Evolutionary conservation across 202 grass and related monocot species (phyloP), one percentile per base, ranked within the genome.

Genomic region (Eragrostis tef): DNA sequence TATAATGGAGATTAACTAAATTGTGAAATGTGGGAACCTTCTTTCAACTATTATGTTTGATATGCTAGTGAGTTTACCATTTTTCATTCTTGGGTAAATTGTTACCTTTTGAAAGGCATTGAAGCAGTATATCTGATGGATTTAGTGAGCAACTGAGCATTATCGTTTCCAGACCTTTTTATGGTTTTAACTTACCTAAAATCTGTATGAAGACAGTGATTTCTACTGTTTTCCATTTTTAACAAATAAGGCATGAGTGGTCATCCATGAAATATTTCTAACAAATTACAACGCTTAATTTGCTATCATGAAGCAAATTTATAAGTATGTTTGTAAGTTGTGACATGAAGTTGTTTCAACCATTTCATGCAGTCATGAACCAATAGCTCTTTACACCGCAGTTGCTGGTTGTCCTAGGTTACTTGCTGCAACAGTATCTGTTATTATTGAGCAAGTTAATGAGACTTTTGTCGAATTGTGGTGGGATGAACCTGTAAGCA

Each of bases 381-480:
- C 45, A 73, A 64, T 50, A 36, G 42, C 44, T 73, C 64, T 65
- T 83, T 47, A 52, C 54, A 83, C 64, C 52, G 80, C 65, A 74
- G 58, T 53, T 74, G 70, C 46, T 64, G 70, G 46, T 51, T 83
- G 73, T 83, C 43, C 46, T 2, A 52, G 58, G 62, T 65, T 74
- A 74, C 69, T 57, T 65, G 70, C 62, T 83, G 48, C 47, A 11
- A n/a, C 67, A 51, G 61, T 19, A 64, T 27, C 10, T 5, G 5
- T 71, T 70, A 73, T 41, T 82, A 9, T 64, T 65, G 80, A 82
- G 10, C 29, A 81, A 31, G 45, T 53, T 71, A 7, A 43, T 1
- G 14, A 81, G 16, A 42, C 17, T 61, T 71, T 31, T 31, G 24
- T 20, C 51, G 64, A 57, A 70, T n/a, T 70, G 65, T 70, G 39